Base-by-base conservation (phyloP, 78 protist genomes). In the Trichosphaerium sp. region DNA sequence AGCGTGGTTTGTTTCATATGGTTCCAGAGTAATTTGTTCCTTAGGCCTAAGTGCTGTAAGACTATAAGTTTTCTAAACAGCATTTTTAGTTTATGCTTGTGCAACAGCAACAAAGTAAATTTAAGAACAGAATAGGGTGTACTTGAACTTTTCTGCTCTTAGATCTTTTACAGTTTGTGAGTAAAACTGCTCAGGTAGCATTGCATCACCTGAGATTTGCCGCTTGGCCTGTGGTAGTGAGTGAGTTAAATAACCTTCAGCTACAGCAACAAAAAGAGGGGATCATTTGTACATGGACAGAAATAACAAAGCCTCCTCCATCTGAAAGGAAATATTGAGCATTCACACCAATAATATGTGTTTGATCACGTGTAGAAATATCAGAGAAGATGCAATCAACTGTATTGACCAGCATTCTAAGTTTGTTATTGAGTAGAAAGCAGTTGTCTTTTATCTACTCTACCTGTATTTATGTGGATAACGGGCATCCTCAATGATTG, bases 331-430 rank as follows among this genome's bases (percentile, higher is more conserved):
- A 98, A 69, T 85, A 35, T n/a, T 81, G 70, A n/a, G 99, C 97
- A 85, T 98, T 98, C 71, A 91, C 68, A 14, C 88, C 96, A 21
- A 97, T 92, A 31, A 98, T 98, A 26, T 96, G 93, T 2, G 99
- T 94, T 87, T 98, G 99, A 60, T 98, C 97, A 25, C 99, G 99
- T 87, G 95, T 99, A 6, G 99, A 99, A 1, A 98, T 99, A 74
- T 98, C 99, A 5, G 97, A 96, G 62, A 98, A 98, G 52, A 98
- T 34, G 26, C 39, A 49, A 71, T 98, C 99, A 11, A 95, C 99
- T 99, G 97, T 97, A 49, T 92, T 91, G 37, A 96, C 91, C 42
- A 96, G 87, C 98, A 94, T 95, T 60, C 98, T 54, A 76, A 73
- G 73, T 63, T n/a, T 21, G 21, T 21, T 47, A 21, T 47, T 47